Evolutionary conservation across 345 rosid genomes (phyloP).

Genomic region (Arabidopsis arenosa): DNA sequence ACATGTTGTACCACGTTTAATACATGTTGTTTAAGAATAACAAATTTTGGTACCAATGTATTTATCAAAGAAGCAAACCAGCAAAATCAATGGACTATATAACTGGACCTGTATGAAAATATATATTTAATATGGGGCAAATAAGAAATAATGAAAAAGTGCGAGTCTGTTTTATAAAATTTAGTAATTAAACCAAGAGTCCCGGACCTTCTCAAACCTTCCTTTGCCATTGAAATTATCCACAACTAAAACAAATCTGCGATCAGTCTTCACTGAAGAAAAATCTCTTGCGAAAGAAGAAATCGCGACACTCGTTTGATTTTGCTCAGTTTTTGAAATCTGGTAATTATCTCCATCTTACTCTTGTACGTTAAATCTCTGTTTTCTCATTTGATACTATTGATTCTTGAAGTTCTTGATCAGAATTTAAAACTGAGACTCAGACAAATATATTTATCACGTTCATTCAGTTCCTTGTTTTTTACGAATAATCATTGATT

Average conservation of each 20-base stretch:
- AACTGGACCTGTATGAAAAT: neutral
- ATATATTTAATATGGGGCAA: neutral
- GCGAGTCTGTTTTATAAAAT: slow-evolving; percentile 3
- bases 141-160: neutral
- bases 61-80: neutral
- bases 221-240: slow-evolving; percentile 14
- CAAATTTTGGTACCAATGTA: neutral
- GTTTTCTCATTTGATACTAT: neutral
- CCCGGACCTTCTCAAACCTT: slow-evolving; percentile 44
- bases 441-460: too few relatives aligned
- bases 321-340: neutral
- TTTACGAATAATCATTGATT: neutral
- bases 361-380: neutral
- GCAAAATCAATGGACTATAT: neutral
- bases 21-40: neutral
- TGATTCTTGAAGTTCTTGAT: slow-evolving; percentile 12
- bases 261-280: slow-evolving; percentile 6
- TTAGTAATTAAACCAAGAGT: neutral
- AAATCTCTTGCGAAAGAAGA: neutral
- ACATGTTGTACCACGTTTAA: neutral
- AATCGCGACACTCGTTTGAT: neutral
- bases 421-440: neutral
- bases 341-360: slow-evolving; percentile 5
- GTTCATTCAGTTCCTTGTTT: neutral
- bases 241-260: slow-evolving; percentile 10